Evolutionary conservation across 2,329 filamentous ascomycete species (phyloP).

Genomic region (Nemania bipapillata): DNA sequence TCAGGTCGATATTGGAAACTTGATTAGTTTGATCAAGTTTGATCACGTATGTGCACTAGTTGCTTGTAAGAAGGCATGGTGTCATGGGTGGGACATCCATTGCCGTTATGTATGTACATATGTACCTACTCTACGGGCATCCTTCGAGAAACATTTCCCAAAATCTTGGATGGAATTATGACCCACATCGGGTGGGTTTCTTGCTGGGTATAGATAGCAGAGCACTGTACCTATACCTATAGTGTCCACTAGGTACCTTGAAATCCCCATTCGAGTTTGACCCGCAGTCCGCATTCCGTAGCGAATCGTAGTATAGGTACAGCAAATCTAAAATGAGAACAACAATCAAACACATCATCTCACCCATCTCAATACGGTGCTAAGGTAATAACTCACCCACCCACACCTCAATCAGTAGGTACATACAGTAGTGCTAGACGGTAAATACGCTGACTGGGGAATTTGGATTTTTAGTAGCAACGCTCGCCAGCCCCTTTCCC

Average conservation of each 20-base stretch:
- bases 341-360: conserved; percentile 36
- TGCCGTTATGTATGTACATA: not conserved
- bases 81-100: conserved; percentile 2
- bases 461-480: conserved; percentile 33
- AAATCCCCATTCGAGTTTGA: conserved; percentile 20
- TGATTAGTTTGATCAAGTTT: conserved; percentile 4
- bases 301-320: not conserved
- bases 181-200: conserved; percentile 28
- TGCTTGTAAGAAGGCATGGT: conserved; percentile 11
- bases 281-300: conserved; percentile 7
- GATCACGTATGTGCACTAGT: not conserved
- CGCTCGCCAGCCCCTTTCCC: conserved; percentile 32
- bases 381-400: conserved; percentile 25
- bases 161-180: conserved; percentile 32
- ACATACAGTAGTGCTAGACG: conserved; percentile 9
- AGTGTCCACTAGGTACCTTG: not conserved
- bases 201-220: conserved; percentile 2
- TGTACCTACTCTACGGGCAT: no score
- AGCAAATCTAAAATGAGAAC: conserved; percentile 29
- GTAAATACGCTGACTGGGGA: conserved; percentile 26
- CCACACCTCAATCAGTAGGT: conserved; percentile 6
- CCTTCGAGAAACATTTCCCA: conserved; percentile 33
- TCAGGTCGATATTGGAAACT: conserved; percentile 10
- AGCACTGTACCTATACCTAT: conserved; percentile 1
- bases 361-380: conserved; percentile 15